A percentile compares a stretch with the other conserved stretches of the same genome.
These are phyloP conservation scores for Furcasterigmium furcatum DNA, from an alignment of 2,329 filamentous ascomycete genomes.

Conservation along the genomic window DNA sequence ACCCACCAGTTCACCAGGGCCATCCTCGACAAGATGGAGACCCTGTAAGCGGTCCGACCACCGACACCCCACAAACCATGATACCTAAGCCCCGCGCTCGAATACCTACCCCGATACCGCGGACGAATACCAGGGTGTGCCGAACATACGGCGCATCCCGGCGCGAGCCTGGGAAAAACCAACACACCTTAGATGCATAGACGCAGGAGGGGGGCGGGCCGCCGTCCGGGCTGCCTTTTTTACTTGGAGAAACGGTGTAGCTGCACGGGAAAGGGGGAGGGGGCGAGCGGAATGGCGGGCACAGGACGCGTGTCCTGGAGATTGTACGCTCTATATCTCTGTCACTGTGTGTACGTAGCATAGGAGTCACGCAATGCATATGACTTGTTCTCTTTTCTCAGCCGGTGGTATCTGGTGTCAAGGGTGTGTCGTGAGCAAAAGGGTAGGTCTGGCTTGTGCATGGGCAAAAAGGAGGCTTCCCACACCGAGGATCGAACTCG, in stretches of 20 bases:
- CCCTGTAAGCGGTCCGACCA: slow-evolving; percentile 43
- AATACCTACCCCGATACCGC: slow-evolving; percentile 4
- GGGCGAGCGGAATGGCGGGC: neutral
- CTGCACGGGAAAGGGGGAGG: slow-evolving; percentile 1
- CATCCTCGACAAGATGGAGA: slow-evolving; percentile 94
- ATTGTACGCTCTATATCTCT: slow-evolving; percentile 15
- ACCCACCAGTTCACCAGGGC: slow-evolving; percentile 95
- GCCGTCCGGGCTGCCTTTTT: too few species aligned
- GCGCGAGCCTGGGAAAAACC: neutral
- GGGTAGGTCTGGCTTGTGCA: neutral
- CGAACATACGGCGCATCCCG: too few species aligned
- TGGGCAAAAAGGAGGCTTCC: neutral
- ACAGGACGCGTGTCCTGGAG: slow-evolving; percentile 1
- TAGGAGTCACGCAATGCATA: slow-evolving; percentile 16
- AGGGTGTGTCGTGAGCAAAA: neutral
- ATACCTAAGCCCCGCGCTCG: slow-evolving; percentile 3
- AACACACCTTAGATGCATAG: slow-evolving; percentile 7
- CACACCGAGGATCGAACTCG: slow-evolving; percentile 6
- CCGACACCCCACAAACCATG: neutral
- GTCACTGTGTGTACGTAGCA: slow-evolving; percentile 12
- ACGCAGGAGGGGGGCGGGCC: slow-evolving; percentile 7
- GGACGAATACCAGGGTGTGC: slow-evolving; percentile 10
- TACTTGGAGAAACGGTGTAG: too few species aligned
- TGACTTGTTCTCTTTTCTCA: slow-evolving; percentile 11
- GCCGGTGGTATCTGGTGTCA: neutral